These are phyloP conservation scores for Vanderwaltozyma tropicalis DNA, from an alignment of 805 yeast species.

Conservation along the genomic window DNA sequence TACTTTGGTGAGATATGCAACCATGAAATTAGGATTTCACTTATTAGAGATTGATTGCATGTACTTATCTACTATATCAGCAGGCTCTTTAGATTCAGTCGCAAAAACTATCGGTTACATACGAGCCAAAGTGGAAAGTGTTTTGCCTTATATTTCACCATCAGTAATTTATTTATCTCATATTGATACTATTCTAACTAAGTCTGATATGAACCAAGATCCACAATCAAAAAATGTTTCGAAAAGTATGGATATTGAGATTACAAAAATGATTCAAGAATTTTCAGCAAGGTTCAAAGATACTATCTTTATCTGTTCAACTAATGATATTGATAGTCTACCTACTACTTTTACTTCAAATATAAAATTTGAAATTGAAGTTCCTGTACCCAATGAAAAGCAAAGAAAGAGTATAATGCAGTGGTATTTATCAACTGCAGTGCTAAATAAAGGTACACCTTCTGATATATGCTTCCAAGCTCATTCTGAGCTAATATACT, in stretches of 20 bases:
- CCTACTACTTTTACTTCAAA: constrained; percentile 55
- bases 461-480: constrained; percentile 1
- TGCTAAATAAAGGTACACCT: constrained; percentile 9
- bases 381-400: constrained; percentile 66
- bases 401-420: constrained; percentile 61
- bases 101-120: constrained; percentile 69
- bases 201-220: constrained; percentile 48
- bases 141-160: constrained; percentile 35
- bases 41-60: constrained; percentile 60
- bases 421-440: constrained; percentile 33
- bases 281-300: constrained; percentile 32
- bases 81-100: constrained; percentile 51
- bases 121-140: constrained; percentile 64
- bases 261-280: constrained; percentile 48
- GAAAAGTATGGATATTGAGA: constrained; percentile 33
- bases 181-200: constrained; percentile 62
- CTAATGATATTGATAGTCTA: constrained; percentile 56
- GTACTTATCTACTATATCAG: constrained; percentile 28
- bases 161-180: constrained; percentile 56
- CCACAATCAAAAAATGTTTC: constrained; percentile 28
- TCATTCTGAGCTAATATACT: constrained; percentile 33
- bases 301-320: constrained; percentile 51
- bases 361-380: constrained; percentile 65
- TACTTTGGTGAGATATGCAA: constrained; percentile 44
- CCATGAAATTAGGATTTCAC: constrained; percentile 54